A percentile compares a stretch with the other conserved stretches of the same genome.
Conservation (phyloP, 345 rosid species). For the Limnanthes douglasii region DNA sequence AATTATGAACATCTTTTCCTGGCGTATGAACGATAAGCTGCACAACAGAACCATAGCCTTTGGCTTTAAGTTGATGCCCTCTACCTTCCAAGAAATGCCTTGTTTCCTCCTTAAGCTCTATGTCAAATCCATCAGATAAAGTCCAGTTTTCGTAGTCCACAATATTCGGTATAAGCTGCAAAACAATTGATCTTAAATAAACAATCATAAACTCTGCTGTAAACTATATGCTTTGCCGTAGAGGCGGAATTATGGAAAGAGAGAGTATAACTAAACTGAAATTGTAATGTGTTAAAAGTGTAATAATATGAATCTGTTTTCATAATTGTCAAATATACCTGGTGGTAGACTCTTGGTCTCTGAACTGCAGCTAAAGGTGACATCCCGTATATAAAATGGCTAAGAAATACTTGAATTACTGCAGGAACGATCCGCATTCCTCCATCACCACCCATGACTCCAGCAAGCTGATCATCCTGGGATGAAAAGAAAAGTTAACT, state of each 20-base stretch:
- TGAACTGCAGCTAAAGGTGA: constrained; percentile 71
- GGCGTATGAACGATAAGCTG: constrained; percentile 64
- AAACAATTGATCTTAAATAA: background rate
- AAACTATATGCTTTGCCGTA: constrained; percentile 1
- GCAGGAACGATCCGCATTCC: constrained; percentile 79
- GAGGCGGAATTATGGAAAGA: background rate
- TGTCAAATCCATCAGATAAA: constrained; percentile 49
- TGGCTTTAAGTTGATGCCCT: constrained; percentile 39
- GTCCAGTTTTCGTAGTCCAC: constrained; percentile 68
- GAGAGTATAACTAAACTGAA: too few relatives aligned
- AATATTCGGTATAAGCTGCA: constrained; percentile 65
- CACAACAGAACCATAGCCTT: constrained; percentile 48
- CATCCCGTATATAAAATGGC: constrained; percentile 59
- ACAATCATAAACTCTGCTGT: background rate
- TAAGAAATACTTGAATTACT: constrained; percentile 69
- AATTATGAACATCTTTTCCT: too few relatives aligned
- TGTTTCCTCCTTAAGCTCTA: constrained; percentile 39
- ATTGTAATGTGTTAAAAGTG: too few relatives aligned
- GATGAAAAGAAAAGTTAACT: background rate
- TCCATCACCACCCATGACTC: constrained; percentile 75
- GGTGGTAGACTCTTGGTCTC: constrained; percentile 69
- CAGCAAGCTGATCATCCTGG: constrained; percentile 65
- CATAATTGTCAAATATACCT: constrained; percentile 31
- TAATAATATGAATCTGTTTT: too few relatives aligned
- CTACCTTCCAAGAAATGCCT: constrained; percentile 36